These are phyloP conservation scores for Sugiyamaella grinbergsii DNA, from an alignment of 1,139 yeast genomes.

Conservation along the genomic window DNA sequence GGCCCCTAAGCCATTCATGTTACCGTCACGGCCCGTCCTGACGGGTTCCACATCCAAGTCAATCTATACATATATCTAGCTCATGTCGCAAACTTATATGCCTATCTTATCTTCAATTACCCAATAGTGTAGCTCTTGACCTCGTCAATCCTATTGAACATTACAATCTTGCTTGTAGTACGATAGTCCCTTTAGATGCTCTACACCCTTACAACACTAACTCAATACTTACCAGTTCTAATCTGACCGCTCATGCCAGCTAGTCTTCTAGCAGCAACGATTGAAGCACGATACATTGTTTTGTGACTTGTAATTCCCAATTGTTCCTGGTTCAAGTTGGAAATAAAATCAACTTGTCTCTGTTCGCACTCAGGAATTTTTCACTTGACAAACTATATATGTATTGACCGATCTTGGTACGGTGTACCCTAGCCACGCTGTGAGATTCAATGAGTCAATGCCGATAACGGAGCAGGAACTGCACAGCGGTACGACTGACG, in stretches of 20 bases:
- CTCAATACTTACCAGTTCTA: conserved; percentile 16
- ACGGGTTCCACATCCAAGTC: too few relatives aligned
- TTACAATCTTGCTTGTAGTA: too few relatives aligned
- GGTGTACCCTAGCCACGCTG: conserved; percentile 1
- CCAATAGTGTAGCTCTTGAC: too few relatives aligned
- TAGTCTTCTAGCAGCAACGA: conserved; percentile 20
- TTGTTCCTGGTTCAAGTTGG: background rate
- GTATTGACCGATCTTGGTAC: background rate
- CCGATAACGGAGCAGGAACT: conserved; percentile 17
- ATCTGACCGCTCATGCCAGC: conserved; percentile 7
- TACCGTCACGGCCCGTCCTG: too few relatives aligned
- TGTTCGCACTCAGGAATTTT: background rate
- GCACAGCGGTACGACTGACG: too few relatives aligned
- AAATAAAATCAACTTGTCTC: conserved; percentile 1
- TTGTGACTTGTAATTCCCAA: background rate
- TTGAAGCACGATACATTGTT: conserved; percentile 17
- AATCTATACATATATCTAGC: too few relatives aligned
- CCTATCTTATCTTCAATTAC: too few relatives aligned
- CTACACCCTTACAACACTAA: too few relatives aligned
- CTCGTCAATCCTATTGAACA: too few relatives aligned
- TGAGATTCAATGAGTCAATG: conserved; percentile 18
- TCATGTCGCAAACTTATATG: too few relatives aligned
- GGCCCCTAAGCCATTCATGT: too few relatives aligned
- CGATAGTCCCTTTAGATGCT: too few relatives aligned
- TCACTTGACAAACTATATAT: background rate